Conservation (phyloP, 768 basidiomycete genomes). For the Chalciporus chontae region DNA sequence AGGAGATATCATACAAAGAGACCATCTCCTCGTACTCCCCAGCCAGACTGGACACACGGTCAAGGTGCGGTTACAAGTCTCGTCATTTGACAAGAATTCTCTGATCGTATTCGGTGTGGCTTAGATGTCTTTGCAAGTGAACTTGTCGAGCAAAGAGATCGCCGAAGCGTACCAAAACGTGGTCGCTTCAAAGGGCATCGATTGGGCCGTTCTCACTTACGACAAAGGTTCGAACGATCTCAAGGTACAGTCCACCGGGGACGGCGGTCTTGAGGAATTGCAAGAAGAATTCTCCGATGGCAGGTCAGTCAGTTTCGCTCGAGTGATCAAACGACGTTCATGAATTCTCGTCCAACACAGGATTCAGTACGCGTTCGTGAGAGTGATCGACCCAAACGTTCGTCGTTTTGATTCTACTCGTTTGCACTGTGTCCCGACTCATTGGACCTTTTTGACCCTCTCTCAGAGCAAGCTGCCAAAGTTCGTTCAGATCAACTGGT, state of each 20-base stretch:
- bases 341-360: slow-evolving; percentile 38
- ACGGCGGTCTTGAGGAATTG: slow-evolving; percentile 84
- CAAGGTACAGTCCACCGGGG: slow-evolving; percentile 82
- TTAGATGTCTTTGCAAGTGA: slow-evolving; percentile 75
- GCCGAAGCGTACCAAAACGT: slow-evolving; percentile 72
- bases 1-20: background rate
- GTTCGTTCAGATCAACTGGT: slow-evolving; percentile 96
- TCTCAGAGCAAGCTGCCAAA: slow-evolving; percentile 76
- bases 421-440: background rate
- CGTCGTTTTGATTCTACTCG: slow-evolving; percentile 19
- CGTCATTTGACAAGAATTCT: background rate
- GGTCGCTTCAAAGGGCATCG: slow-evolving; percentile 59
- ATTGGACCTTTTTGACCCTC: background rate
- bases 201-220: slow-evolving; percentile 81
- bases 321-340: background rate
- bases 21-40: background rate
- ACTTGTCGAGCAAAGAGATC: slow-evolving; percentile 72
- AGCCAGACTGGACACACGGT: background rate
- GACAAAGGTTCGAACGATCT: slow-evolving; percentile 81
- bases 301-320: slow-evolving; percentile 45
- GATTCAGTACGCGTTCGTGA: slow-evolving; percentile 90
- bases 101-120: background rate
- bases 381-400: slow-evolving; percentile 85
- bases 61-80: background rate
- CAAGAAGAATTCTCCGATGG: slow-evolving; percentile 96